phyloP scores from a whole-genome alignment of 2,329 filamentous ascomycete genomes.

The Hortaea werneckii region DNA sequence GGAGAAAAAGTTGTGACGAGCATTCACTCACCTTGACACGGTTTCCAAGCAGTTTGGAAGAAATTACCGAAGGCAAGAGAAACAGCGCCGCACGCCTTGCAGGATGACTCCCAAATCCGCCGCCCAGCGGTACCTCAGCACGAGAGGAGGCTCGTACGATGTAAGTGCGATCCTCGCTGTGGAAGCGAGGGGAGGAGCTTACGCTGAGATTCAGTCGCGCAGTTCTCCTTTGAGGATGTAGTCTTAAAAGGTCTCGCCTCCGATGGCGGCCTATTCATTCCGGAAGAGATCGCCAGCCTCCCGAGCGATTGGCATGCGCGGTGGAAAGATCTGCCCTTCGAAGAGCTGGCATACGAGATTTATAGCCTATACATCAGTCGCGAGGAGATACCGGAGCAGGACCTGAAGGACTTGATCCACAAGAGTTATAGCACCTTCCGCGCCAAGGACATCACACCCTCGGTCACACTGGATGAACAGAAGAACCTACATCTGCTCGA shows the following conservation, averaged over 20 bases:
- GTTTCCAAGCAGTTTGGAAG: no score
- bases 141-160: conserved; percentile 52
- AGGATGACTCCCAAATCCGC: conserved; percentile 30
- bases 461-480: conserved; percentile 61
- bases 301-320: conserved; percentile 52
- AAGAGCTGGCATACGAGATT: conserved; percentile 74
- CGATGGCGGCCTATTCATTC: conserved; percentile 84
- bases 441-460: conserved; percentile 63
- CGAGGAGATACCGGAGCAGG: conserved; percentile 67
- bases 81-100: no score
- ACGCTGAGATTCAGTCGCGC: conserved; percentile 34
- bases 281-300: conserved; percentile 64
- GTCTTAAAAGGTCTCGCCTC: conserved; percentile 79
- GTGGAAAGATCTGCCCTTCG: conserved; percentile 71
- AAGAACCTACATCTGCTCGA: conserved; percentile 77
- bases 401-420: conserved; percentile 73
- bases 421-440: conserved; percentile 87
- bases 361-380: conserved; percentile 79
- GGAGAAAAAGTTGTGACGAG: no score
- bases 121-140: conserved; percentile 54
- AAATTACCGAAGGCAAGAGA: no score
- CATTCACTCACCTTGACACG: no score
- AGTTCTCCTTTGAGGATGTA: conserved; percentile 85
- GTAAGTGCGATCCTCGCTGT: conserved; percentile 31
- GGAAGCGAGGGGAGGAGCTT: conserved; percentile 12